Base-by-base conservation (phyloP, 768 basidiomycete species). In the Pilatotrama ljubarskyi region DNA sequence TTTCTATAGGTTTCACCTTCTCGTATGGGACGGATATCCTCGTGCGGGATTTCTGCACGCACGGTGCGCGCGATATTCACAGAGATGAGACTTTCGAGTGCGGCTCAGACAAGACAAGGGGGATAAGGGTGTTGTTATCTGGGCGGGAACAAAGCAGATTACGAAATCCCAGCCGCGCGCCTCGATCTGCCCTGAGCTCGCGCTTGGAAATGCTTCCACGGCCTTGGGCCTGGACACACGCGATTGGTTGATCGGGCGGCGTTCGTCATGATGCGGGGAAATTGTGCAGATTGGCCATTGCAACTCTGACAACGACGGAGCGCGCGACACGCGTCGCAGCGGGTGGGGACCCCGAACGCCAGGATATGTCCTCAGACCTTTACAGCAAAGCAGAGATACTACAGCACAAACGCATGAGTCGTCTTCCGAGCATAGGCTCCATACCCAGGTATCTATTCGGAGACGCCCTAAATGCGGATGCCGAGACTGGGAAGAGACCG, bases 191-290 rank as follows among this genome's bases (percentile, higher is more conserved):
- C 47, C 42, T 44, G 44, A 24, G 11, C 36, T 17, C 38, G 36
- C 47, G 55, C 55, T 25, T 37, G 17, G 25, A 20, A 51, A 25
- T 46, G 47, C 38, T 55, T 61, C 53, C 59, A 55, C 32, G 38
- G n/a, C 41, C 47, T 25, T 47, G 59, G 59, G 40, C 20, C 46
- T 51, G 46, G 47, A 36, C 55, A 36, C 37, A 26, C n/a, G 36
- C 44, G 42, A 55, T 61, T 52, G 61, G 61, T 22, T 32, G 43
- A 57, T 56, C 55, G 43, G 42, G 29, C 49, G 49, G 36, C 50
- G 15, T 53, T 56, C 61, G 61, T 62, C 61, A 62, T 62, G 61
- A 62, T 62, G 61, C 55, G 61, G 61, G 55, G 61, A 62, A 62
- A 57, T 62, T 57, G 51, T 20, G 8, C 36, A 57, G 22, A 50